A percentile compares a stretch with the other conserved stretches of the same genome.
Conservation (phyloP, 2,329 filamentous ascomycete species). For the Colletotrichum incanum region DNA sequence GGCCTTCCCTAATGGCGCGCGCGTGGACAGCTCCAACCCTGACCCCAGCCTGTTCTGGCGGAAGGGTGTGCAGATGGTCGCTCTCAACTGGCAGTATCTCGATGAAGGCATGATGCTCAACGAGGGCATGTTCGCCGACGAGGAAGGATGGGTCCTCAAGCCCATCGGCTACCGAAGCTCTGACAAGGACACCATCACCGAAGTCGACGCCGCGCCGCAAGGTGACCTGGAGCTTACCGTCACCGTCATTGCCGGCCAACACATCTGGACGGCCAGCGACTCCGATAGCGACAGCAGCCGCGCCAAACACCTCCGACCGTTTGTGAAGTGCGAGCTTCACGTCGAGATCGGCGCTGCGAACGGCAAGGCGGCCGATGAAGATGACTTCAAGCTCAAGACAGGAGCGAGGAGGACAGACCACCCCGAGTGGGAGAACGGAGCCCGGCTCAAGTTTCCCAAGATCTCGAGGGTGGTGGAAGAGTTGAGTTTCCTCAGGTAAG, state of each 20-base stretch:
- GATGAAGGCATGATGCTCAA: constrained; percentile 97
- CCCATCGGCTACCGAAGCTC: constrained; percentile 79
- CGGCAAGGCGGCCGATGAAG: constrained; percentile 60
- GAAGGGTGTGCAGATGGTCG: constrained; percentile 96
- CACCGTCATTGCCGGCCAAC: constrained; percentile 82
- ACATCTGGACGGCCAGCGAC: constrained; percentile 73
- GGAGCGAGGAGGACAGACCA: constrained; percentile 70
- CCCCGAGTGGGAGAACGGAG: constrained; percentile 72
- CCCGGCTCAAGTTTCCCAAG: constrained; percentile 71
- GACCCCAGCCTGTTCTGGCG: constrained; percentile 94
- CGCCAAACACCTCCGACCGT: constrained; percentile 70
- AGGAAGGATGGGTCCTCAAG: constrained; percentile 89
- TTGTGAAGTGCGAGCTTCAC: constrained; percentile 86
- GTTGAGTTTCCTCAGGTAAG: constrained; percentile 82
- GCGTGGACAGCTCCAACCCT: constrained; percentile 92
- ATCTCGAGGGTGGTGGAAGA: constrained; percentile 75
- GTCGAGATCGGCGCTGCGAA: constrained; percentile 73
- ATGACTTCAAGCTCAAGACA: constrained; percentile 73
- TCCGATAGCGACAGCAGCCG: constrained; percentile 50
- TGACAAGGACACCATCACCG: constrained; percentile 56
- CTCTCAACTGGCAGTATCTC: constrained; percentile 96
- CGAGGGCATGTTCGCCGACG: constrained; percentile 94
- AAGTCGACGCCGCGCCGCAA: constrained; percentile 63
- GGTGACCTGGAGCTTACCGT: constrained; percentile 78
- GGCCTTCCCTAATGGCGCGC: constrained; percentile 86